Evolutionary conservation across 2,329 filamentous ascomycete species (phyloP), one percentile per base, ranked within the genome.

Genomic region (Xylaria sp.): DNA sequence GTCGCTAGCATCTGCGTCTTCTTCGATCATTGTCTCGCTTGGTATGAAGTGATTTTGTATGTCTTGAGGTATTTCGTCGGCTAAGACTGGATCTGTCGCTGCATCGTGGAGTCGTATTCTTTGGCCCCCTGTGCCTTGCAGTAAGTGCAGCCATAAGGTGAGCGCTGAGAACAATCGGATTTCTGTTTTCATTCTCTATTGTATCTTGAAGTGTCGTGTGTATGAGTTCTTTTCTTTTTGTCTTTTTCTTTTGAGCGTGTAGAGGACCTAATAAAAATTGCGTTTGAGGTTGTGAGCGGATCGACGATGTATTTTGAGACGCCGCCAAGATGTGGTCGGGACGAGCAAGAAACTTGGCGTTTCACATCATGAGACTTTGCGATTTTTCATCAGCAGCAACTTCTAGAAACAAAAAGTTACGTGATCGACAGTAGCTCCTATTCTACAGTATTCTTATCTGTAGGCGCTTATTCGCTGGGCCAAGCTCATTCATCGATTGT

Each of bases 341-440:
- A 7, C 10, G 41, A 65, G 61, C 62, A 56, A 66, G n/a, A 39
- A 58, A 64, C 75, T 76, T 76, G 75, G 75, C 73, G 75, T 77
- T 77, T 77, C 75, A 76, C 52, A 34, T 28, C 39, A 52, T 18
- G 34, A 10, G 37, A 39, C 37, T 20, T 55, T 55, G 28, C 28
- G 28, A 28, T 28, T 28, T 28, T 28, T 28, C 3, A 28, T 28
- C 28, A 28, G 28, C 3, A 28, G 28, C 28, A 28, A 28, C 28
- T 28, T 28, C 28, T 3, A 28, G 5, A 28, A 28, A 28, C 28
- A 28, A 28, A 28, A 28, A 28, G 28, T 3, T 28, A 28, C 3
- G 28, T 28, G 28, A 28, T 28, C 28, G 28, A 28, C 28, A 28
- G 28, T 28, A 28, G 28, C 28, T 28, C 28, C 28, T 28, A 28